Percentiles rank a stretch among this genome's conserved stretches.
Conservation (phyloP, 2,329 filamentous ascomycete species). For the Epichloe glyceriae region DNA sequence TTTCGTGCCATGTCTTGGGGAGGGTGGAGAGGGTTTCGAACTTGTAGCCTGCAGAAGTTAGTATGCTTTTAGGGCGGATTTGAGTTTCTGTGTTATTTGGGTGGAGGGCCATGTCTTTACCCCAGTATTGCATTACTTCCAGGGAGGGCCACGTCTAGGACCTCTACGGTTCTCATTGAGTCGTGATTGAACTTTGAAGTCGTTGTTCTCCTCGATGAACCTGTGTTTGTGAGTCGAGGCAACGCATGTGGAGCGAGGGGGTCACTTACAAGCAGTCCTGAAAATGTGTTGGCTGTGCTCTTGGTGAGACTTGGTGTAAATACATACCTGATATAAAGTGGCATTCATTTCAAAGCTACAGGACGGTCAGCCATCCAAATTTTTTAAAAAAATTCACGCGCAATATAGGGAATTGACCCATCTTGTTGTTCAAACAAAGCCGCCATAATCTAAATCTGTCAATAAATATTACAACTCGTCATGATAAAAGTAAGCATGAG, state of each 20-base stretch:
- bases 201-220: slow-evolving; percentile 86
- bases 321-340: slow-evolving; percentile 70
- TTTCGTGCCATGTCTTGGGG: slow-evolving; percentile 59
- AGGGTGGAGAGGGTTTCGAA: slow-evolving; percentile 81
- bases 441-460: slow-evolving; percentile 57
- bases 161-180: slow-evolving; percentile 33
- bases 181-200: slow-evolving; percentile 52
- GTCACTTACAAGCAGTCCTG: slow-evolving; percentile 40
- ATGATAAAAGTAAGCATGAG: neutral
- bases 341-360: slow-evolving; percentile 80
- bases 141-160: slow-evolving; percentile 37
- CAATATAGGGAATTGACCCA: slow-evolving; percentile 34
- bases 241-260: neutral
- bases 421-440: slow-evolving; percentile 71
- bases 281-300: slow-evolving; percentile 6
- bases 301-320: slow-evolving; percentile 4
- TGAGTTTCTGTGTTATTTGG: neutral
- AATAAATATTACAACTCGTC: neutral
- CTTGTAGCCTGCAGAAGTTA: slow-evolving; percentile 60
- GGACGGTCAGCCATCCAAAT: neutral
- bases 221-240: slow-evolving; percentile 29
- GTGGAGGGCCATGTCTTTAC: slow-evolving; percentile 26
- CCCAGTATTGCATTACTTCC: slow-evolving; percentile 88
- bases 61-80: neutral
- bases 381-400: no score